Base-by-base conservation (phyloP, 495 filamentous ascomycete species). In the Pseudomonodictys pantanalensis region DNA sequence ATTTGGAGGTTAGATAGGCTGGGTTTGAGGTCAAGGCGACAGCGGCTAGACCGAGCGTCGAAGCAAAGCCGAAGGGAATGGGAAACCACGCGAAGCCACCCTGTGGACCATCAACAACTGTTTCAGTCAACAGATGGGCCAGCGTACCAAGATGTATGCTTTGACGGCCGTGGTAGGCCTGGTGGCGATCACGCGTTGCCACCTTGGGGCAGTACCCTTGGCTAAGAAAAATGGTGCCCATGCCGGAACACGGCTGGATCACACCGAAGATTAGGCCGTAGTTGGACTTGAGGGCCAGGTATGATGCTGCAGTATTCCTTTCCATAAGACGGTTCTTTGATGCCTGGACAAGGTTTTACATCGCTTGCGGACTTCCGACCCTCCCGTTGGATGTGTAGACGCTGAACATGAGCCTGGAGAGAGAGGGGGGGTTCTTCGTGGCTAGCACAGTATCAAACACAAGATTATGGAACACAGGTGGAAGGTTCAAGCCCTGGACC, bases 221-320 rank as follows among this genome's bases (percentile, higher is more conserved):
- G 17, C 89, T 84, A 1, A 86, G 76, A 74, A 91, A 91, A 45
- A 90, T 87, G 23, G 90, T 92, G 46, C 87, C 71, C 26, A 63
- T 59, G 28, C 55, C 55, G 23, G 57, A 60, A 28, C 91, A 83
- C 47, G 93, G 80, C 71, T 97, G 95, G 74, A 97, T 97, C 50
- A 97, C 83, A 77, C 95, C 96, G 79, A 97, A 97, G 56, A 97
- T 88, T 17, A 84, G 90, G 18, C 92, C 92, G 64, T 95, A 83
- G 56, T 83, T 83, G 9, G 86, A 91, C 48, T 81, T 77, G 89
- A 96, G 95, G 3, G 92, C 96, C 10, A 97, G 72, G 64, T 96
- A 96, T 66, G 84, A 89, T 30, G 91, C 92, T 3, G 83, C 78
- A 3, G 86, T 82, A 72, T 97, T 97, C 7, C 92, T 91, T 0